Conservation (phyloP, 2,329 filamentous ascomycete species). For the Botrytis deweyae region DNA sequence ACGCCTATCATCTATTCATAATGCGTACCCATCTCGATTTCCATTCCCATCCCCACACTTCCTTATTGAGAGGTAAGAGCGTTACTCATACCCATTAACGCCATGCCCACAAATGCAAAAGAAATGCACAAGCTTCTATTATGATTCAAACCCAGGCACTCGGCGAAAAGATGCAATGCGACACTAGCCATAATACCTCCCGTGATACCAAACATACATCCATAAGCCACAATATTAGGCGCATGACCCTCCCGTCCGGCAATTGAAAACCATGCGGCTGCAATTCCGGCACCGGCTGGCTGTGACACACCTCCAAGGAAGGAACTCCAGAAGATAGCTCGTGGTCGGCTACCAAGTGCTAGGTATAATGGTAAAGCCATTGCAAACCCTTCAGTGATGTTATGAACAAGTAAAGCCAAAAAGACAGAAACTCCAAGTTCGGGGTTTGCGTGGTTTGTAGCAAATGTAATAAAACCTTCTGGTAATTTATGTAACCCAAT, state of each 20-base stretch:
- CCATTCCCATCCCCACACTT: neutral
- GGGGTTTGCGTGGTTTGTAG: slow-evolving; percentile 94
- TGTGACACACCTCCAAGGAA: slow-evolving; percentile 84
- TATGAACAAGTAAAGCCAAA: slow-evolving; percentile 94
- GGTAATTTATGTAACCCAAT: slow-evolving; percentile 97
- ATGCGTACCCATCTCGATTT: neutral
- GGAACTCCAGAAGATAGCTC: slow-evolving; percentile 81
- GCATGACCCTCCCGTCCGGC: slow-evolving; percentile 53
- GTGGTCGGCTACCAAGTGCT: slow-evolving; percentile 74
- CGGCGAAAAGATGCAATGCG: slow-evolving; percentile 82
- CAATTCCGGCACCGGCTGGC: slow-evolving; percentile 79
- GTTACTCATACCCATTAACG: slow-evolving; percentile 78
- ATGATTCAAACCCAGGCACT: slow-evolving; percentile 81
- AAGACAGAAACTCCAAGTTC: slow-evolving; percentile 87
- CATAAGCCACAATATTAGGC: slow-evolving; percentile 63
- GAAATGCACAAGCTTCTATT: slow-evolving; percentile 72
- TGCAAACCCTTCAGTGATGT: slow-evolving; percentile 95
- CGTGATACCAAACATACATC: slow-evolving; percentile 81
- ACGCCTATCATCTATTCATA: slow-evolving; percentile 14
- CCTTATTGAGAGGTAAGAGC: slow-evolving; percentile 64
- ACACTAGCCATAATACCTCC: slow-evolving; percentile 96
- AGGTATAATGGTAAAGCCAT: slow-evolving; percentile 92
- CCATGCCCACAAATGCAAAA: slow-evolving; percentile 85
- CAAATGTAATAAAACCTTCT: slow-evolving; percentile 85
- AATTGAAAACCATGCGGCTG: slow-evolving; percentile 81